Conservation (phyloP, 2,329 filamentous ascomycete species). For the Esteya vermicola region DNA sequence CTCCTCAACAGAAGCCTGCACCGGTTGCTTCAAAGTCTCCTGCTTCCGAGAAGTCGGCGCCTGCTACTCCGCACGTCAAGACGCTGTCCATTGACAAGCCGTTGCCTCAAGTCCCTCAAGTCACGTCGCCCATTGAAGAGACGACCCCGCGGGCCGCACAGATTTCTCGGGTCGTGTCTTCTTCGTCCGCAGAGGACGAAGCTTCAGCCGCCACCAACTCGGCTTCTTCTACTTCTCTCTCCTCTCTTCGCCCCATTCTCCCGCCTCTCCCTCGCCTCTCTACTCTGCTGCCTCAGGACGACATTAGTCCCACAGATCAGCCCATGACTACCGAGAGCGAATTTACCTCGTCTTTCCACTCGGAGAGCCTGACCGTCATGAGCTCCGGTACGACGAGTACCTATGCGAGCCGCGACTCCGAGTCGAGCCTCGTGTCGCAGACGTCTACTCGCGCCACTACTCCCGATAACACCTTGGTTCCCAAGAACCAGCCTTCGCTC, state of each 20-base stretch:
- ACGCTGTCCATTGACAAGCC: conserved; percentile 47
- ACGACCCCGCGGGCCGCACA: no score
- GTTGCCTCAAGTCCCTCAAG: conserved; percentile 48
- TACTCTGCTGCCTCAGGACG: conserved; percentile 32
- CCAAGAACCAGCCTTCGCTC: conserved; percentile 45
- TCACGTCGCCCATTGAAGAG: conserved; percentile 26
- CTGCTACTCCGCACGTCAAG: neutral
- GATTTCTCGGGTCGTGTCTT: no score
- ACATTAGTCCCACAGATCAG: conserved; percentile 32
- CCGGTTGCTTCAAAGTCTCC: neutral
- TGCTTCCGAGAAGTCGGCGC: neutral
- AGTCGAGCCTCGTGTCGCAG: conserved; percentile 65
- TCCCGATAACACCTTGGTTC: conserved; percentile 48
- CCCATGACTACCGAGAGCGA: conserved; percentile 32
- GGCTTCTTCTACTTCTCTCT: no score
- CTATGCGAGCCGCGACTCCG: conserved; percentile 67
- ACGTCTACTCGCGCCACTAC: conserved; percentile 81
- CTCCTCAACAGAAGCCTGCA: no score
- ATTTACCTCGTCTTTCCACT: conserved; percentile 36
- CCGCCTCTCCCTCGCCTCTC: conserved; percentile 44
- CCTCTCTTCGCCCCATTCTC: conserved; percentile 32
- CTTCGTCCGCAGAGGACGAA: no score
- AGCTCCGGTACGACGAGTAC: conserved; percentile 69
- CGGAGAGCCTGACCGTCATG: conserved; percentile 59
- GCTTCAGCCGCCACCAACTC: no score